phyloP scores from a whole-genome alignment of 306 rosid species.

The Glycyrrhiza uralensis region DNA sequence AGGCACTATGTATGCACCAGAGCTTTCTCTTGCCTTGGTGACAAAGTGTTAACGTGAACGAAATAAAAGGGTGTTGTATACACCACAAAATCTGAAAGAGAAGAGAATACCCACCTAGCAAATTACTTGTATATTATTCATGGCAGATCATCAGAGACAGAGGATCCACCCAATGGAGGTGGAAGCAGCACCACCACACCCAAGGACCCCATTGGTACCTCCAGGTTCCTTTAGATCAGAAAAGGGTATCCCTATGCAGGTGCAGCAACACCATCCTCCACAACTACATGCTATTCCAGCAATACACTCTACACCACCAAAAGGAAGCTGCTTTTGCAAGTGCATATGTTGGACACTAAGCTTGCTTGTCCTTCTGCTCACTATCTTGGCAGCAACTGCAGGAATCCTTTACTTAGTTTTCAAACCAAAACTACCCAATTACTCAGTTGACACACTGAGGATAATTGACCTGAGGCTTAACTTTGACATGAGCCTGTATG shows the following conservation, averaged over 20 bases:
- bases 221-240: conserved; percentile 36
- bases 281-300: conserved; percentile 18
- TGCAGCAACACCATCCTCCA: conserved; percentile 26
- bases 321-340: conserved; percentile 52
- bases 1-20: background rate
- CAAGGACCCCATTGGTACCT: conserved; percentile 32
- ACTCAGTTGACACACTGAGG: conserved; percentile 61
- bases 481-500: conserved; percentile 64
- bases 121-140: conserved; percentile 23
- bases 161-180: conserved; percentile 60
- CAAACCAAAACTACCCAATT: conserved; percentile 77
- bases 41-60: background rate
- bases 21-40: background rate
- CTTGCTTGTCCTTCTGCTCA: conserved; percentile 44
- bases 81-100: background rate
- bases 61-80: background rate
- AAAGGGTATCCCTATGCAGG: conserved; percentile 37
- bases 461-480: conserved; percentile 64
- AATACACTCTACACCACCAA: conserved; percentile 26
- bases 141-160: conserved; percentile 63
- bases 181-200: conserved; percentile 49
- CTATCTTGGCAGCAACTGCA: conserved; percentile 53
- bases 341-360: conserved; percentile 63
- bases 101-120: background rate
- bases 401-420: conserved; percentile 65